phyloP scores from a whole-genome alignment of 2,329 filamentous ascomycete species.

The Colletotrichum sp. region DNA sequence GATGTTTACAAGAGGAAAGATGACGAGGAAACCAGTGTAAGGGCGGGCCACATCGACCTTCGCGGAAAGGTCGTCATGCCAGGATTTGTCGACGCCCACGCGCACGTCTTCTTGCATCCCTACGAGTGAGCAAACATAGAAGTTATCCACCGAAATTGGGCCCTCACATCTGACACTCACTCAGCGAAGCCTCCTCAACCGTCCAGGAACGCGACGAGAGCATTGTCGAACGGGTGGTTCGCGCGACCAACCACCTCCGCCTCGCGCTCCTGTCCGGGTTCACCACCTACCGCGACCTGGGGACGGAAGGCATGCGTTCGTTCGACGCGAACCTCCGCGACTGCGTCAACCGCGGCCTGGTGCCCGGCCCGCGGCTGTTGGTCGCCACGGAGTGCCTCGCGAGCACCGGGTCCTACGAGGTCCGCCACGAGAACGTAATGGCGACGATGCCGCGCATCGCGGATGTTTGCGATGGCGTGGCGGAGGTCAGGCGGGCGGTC shows the following conservation, averaged over 20 bases:
- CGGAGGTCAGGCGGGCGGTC: constrained; percentile 49
- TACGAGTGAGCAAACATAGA: constrained; percentile 38
- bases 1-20: constrained; percentile 32
- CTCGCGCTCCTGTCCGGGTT: constrained; percentile 60
- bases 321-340: constrained; percentile 57
- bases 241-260: constrained; percentile 57
- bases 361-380: constrained; percentile 59
- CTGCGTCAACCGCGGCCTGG: constrained; percentile 57
- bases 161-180: background rate
- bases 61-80: constrained; percentile 56
- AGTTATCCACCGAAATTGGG: too few species aligned
- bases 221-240: constrained; percentile 59
- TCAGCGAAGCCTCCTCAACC: constrained; percentile 14
- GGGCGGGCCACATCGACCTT: constrained; percentile 54
- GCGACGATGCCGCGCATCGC: constrained; percentile 32
- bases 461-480: constrained; percentile 52
- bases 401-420: constrained; percentile 53
- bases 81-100: constrained; percentile 60
- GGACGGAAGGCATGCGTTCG: constrained; percentile 55
- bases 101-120: constrained; percentile 60
- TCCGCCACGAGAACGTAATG: constrained; percentile 49
- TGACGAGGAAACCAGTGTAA: constrained; percentile 25
- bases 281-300: constrained; percentile 63
- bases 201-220: constrained; percentile 64
- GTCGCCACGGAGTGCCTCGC: constrained; percentile 58